These are phyloP conservation scores for Cutaneotrichosporon curvatum DNA, from an alignment of 1,284 basidiomycete genomes.

Conservation along the genomic window DNA sequence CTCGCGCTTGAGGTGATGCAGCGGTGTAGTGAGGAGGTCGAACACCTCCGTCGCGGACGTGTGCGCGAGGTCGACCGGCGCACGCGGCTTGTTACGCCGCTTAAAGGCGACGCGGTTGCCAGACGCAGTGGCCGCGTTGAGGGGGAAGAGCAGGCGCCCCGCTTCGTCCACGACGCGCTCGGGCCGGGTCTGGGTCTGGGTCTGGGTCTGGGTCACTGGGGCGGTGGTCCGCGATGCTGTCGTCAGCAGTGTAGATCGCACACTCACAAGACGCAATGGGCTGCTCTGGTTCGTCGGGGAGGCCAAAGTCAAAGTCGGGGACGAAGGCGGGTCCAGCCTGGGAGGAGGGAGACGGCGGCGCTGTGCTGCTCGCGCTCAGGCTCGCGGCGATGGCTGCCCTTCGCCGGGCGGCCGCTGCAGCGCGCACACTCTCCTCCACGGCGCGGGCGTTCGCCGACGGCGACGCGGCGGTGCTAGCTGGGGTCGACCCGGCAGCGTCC, in stretches of 20 bases:
- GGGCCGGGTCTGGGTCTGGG: too few relatives aligned
- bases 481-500: too few relatives aligned
- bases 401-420: neutral
- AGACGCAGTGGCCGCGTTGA: conserved; percentile 32
- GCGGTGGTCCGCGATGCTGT: neutral
- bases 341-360: too few relatives aligned
- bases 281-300: neutral
- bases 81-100: conserved; percentile 21
- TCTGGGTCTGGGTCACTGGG: too few relatives aligned
- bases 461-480: too few relatives aligned
- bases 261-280: conserved; percentile 4
- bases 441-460: neutral
- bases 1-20: conserved; percentile 37
- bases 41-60: conserved; percentile 3
- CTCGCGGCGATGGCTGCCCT: conserved; percentile 6
- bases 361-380: neutral
- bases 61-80: conserved; percentile 4
- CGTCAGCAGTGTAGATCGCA: neutral
- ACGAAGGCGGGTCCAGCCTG: neutral
- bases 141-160: conserved; percentile 18
- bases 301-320: conserved; percentile 4
- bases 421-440: conserved; percentile 1
- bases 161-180: conserved; percentile 14
- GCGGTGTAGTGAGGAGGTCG: conserved; percentile 34
- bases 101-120: conserved; percentile 28